Base-by-base conservation (phyloP, 2,329 filamentous ascomycete species). In the Volutella citrinella region DNA sequence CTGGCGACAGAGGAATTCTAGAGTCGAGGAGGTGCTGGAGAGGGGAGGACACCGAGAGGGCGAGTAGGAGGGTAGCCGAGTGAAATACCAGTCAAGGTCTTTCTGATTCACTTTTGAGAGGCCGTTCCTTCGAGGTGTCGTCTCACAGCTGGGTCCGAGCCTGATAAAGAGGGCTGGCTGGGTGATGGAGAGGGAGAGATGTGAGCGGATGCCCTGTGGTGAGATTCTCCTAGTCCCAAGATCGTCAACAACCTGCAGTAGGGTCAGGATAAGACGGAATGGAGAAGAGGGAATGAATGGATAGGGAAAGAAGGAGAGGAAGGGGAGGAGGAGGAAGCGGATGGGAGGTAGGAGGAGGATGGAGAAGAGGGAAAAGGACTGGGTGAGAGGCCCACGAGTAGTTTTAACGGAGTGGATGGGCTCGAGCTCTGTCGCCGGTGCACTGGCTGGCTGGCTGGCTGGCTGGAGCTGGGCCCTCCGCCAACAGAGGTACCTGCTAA, bases 281-380 rank as follows among this genome's bases (percentile, higher is more conserved):
- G 65, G 64, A 65, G 51, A 47, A 65, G 66, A 70, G 66, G 63
- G 66, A 75, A 76, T 66, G 70, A 74, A 69, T 74, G 69, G 68
- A 68, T 65, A 59, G 54, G 56, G 60, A 65, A 65, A 60, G 51
- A 54, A 55, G 52, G 52, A 54, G 59, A 57, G 57, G 57, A 61
- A 60, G 57, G 57, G 51, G 55, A 54, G 20, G 59, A 57, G 57
- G 57, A 50, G 56, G 60, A 59, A 61, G 61, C 57, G 57, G 51
- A 55, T 54, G 54, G 57, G 52, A 68, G 59, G 69, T 69, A 67
- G 66, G 69, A 73, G 65, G 64, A 72, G 66, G 66, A 71, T 65
- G 61, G 63, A 68, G 63, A 61, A 67, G 65, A 67, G 60, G 66
- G 66, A 69, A 69, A 71, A 69, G 70, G 72, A 74, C 68, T 71